Evolutionary conservation across 495 filamentous ascomycete genomes (phyloP), one percentile per base, ranked within the genome.

Genomic region (Jackrogersella minutella): DNA sequence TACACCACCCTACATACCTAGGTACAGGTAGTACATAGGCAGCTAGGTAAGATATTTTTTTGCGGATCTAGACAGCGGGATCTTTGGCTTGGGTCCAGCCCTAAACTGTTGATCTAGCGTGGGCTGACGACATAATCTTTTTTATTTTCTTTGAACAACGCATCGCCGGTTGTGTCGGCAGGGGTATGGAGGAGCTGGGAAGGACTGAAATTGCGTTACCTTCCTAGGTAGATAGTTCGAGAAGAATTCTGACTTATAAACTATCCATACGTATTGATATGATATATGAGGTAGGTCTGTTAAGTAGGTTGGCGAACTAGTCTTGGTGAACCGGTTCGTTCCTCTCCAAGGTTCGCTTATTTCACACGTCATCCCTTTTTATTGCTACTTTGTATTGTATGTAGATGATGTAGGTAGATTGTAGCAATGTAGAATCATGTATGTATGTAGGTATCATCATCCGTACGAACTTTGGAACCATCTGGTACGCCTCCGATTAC

Each of bases 81-180:
- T 69, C 66, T 69, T n/a, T 69, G 61, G 66, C 61, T 52, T 54
- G 24, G 60, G 49, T 57, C 44, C 66, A 64, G 66, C 66, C 66
- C 61, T 69, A 65, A 64, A 58, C 51, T 50, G 33, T 51, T 46
- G 57, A 65, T 69, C 66, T 69, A 69, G 61, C 51, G 61, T 58
- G 30, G 66, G 66, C 66, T 69, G 61, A 69, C 66, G 66, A 65
- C 66, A 65, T 68, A 34, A 3, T 37, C 17, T 26, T 39, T 33
- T 30, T 21, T 26, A 30, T 26, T 30, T 21, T 24, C 37, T 30
- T 39, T 43, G 56, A 55, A 65, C 66, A 69, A 58, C 66, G 30
- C 66, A 69, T 69, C 63, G 26, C 44, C 10, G 44, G 22, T 49
- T 31, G 22, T 16, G 24, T 16, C 22, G 16, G 26, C 44, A 49